These are phyloP conservation scores for Gynochthodes officinalis DNA, from an alignment of 257 asterid genomes.

Conservation along the genomic window DNA sequence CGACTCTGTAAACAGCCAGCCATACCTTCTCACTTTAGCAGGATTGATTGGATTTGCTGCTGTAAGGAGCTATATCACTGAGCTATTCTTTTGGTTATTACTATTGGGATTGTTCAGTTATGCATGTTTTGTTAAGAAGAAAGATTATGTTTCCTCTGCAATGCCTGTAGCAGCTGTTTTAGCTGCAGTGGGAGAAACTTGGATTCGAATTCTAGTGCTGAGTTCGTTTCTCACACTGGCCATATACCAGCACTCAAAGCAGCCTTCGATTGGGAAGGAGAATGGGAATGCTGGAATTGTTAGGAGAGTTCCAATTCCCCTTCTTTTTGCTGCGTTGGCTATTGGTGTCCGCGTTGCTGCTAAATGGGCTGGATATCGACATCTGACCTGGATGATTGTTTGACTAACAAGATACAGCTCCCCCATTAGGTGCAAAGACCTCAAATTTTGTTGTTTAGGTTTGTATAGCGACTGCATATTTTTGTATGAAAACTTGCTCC, in stretches of 20 bases:
- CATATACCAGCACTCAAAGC: conserved; percentile 36
- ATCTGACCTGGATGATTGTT: conserved; percentile 96
- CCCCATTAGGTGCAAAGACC: background rate
- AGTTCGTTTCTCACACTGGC: conserved; percentile 63
- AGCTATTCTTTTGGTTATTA: conserved; percentile 72
- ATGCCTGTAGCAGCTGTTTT: conserved; percentile 76
- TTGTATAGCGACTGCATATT: background rate
- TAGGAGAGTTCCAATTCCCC: conserved; percentile 59
- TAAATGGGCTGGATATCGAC: conserved; percentile 91
- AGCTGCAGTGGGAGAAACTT: conserved; percentile 90
- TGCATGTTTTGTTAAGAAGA: conserved; percentile 53
- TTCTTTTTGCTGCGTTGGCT: conserved; percentile 71
- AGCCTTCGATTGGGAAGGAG: conserved; percentile 25
- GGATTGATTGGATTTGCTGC: conserved; percentile 76
- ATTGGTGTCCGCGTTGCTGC: conserved; percentile 73
- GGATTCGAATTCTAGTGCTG: conserved; percentile 66
- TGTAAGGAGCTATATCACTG: conserved; percentile 67
- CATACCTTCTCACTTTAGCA: conserved; percentile 61
- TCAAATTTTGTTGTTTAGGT: background rate
- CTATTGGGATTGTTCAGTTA: conserved; percentile 63
- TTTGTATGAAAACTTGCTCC: background rate
- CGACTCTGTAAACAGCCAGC: conserved; percentile 74
- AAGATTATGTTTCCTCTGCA: conserved; percentile 73
- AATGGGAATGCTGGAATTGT: conserved; percentile 26
- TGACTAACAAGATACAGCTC: conserved; percentile 22